Evolutionary conservation across 345 rosid species (phyloP), one percentile per base, ranked within the genome.

Genomic region (Geranium brycei): DNA sequence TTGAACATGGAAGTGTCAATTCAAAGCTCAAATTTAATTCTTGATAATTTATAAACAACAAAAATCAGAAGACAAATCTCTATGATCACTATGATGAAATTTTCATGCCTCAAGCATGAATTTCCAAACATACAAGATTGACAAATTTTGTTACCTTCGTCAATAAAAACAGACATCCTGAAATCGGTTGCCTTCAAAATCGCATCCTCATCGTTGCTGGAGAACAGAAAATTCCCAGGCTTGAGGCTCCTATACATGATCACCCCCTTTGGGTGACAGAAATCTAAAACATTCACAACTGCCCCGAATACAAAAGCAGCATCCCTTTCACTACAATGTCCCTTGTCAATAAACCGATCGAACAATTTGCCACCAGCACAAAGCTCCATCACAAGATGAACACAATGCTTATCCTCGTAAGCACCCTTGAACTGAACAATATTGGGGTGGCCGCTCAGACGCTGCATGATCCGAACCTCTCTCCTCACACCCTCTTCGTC

Each of bases 391-490:
- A 89, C 87, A 16, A 89, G 72, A 79, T 89, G 91, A 59, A 89
- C 93, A 59, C 88, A 82, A 51, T 83, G 84, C 78, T 72, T 80
- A 65, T 89, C 98, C 82, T 92, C 97, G 69, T 83, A 87, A 66
- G 90, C 86, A 68, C 95, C 95, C 72, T 80, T 84, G 61, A 92
- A 87, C 76, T 89, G 91, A 56, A 92, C 97, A 66, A 87, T 85
- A 28, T 85, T 92, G 15, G 95, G 95, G 72, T 92, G 97, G 11
- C 96, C 98, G 73, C 88, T 84, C 82, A 92, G 73, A 68, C 89
- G 97, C 85, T 92, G 93, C 98, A 89, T 89, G 58, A 92, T 92
- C 72, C 78, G 91, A 62, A 92, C 66, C 91, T 92, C 98, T 65
- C 88, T 84, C 73, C 62, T 85, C 71, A 87, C 80, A 67, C 87